phyloP scores from a whole-genome alignment of 2,329 filamentous ascomycete genomes.

The Ophiostoma himal-ulmi region DNA sequence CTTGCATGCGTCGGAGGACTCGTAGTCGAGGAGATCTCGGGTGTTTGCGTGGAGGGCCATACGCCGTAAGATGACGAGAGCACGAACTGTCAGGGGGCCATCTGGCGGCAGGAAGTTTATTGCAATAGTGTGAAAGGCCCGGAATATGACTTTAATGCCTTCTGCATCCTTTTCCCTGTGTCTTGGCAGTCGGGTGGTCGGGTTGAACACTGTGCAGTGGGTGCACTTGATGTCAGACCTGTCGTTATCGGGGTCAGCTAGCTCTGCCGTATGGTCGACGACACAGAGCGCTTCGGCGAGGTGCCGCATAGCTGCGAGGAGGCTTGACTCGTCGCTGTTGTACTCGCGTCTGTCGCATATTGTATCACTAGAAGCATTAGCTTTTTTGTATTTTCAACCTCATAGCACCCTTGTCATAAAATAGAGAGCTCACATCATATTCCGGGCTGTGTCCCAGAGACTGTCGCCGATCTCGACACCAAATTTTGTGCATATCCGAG shows the following conservation, averaged over 20 bases:
- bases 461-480: slow-evolving; percentile 12
- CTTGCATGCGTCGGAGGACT: slow-evolving; percentile 20
- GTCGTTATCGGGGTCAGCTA: slow-evolving; percentile 19
- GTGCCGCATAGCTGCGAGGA: slow-evolving; percentile 16
- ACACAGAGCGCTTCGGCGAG: slow-evolving; percentile 22
- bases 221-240: slow-evolving; percentile 19
- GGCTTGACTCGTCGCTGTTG: slow-evolving; percentile 10
- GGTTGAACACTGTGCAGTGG: slow-evolving; percentile 16
- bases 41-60: slow-evolving; percentile 21
- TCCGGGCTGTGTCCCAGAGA: slow-evolving; percentile 15
- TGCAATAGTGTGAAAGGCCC: slow-evolving; percentile 7
- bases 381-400: background rate
- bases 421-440: slow-evolving; percentile 20
- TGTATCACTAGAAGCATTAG: background rate
- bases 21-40: slow-evolving; percentile 22
- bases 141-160: background rate
- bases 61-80: slow-evolving; percentile 19
- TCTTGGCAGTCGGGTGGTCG: background rate
- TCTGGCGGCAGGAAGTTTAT: background rate
- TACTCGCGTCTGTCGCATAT: background rate
- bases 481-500: slow-evolving; percentile 18
- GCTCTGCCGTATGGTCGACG: slow-evolving; percentile 14
- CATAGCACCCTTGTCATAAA: background rate
- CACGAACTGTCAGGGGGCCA: slow-evolving; percentile 22
- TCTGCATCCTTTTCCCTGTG: slow-evolving; percentile 17